Evolutionary conservation across 2,329 filamentous ascomycete genomes (phyloP).

Genomic region (Pseudocercospora fijiensis): DNA sequence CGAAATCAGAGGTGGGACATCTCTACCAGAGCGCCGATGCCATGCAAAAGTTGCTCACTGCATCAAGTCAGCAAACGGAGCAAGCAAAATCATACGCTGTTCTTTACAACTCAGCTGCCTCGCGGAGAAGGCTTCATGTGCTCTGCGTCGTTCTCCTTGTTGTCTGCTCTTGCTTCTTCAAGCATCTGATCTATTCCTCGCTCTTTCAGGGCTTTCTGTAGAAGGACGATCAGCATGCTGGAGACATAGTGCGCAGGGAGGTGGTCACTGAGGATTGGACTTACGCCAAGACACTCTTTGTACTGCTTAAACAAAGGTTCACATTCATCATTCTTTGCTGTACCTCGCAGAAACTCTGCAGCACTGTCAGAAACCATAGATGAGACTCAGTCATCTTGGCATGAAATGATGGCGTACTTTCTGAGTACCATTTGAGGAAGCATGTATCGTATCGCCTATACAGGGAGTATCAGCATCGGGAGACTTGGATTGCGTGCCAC

Average conservation of each 20-base stretch:
- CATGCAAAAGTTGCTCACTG: constrained; percentile 7
- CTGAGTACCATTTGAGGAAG: constrained; percentile 99
- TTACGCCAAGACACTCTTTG: constrained; percentile 77
- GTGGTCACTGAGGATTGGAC: constrained; percentile 31
- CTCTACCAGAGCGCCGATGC: constrained; percentile 5
- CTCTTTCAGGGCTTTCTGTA: constrained; percentile 78
- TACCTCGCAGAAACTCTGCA: constrained; percentile 80
- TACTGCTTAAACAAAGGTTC: constrained; percentile 84
- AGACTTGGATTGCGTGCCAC: background rate
- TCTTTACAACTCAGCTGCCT: background rate
- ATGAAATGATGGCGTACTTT: constrained; percentile 62
- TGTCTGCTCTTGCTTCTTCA: constrained; percentile 84
- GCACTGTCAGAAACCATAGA: background rate
- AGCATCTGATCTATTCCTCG: constrained; percentile 91
- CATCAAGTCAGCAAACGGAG: background rate
- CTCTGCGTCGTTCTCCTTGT: constrained; percentile 78
- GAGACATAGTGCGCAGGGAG: background rate
- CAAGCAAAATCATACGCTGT: background rate
- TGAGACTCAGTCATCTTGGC: background rate
- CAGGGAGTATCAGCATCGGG: background rate
- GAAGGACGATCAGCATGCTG: constrained; percentile 5
- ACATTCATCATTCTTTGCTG: constrained; percentile 82
- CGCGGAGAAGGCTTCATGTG: constrained; percentile 53
- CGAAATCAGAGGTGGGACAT: constrained; percentile 4
- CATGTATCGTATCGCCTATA: constrained; percentile 91